phyloP scores from a whole-genome alignment of 1,284 basidiomycete species.

The Cryptococcus sp. region DNA sequence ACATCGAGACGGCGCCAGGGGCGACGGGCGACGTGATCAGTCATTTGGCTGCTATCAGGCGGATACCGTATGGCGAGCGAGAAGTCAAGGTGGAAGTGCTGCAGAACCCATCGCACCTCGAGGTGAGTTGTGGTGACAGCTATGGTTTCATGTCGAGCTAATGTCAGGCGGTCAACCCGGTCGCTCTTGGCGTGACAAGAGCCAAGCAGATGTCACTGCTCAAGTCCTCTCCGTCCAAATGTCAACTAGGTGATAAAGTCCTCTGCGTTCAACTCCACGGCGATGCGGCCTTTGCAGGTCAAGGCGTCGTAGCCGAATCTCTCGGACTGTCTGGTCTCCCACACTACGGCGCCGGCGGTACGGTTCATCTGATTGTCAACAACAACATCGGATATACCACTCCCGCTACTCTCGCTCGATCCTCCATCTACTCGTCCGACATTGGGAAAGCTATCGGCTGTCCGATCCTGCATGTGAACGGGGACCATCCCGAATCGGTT shows the following conservation, averaged over 20 bases:
- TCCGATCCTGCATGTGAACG: conserved; percentile 85
- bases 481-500: conserved; percentile 83
- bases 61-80: conserved; percentile 50
- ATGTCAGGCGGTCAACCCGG: conserved; percentile 68
- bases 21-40: conserved; percentile 79
- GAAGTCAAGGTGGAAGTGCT: conserved; percentile 66
- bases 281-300: conserved; percentile 81
- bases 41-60: conserved; percentile 58
- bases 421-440: conserved; percentile 81
- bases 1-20: conserved; percentile 56
- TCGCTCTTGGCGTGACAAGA: conserved; percentile 80
- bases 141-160: neutral
- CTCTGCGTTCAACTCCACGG: conserved; percentile 86
- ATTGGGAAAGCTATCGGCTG: conserved; percentile 80
- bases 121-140: conserved; percentile 41
- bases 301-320: conserved; percentile 83
- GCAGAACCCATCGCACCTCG: conserved; percentile 83
- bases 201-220: conserved; percentile 84
- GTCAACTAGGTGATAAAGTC: conserved; percentile 73
- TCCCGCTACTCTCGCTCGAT: conserved; percentile 70
- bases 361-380: conserved; percentile 83
- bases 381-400: conserved; percentile 83
- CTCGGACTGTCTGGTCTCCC: conserved; percentile 77
- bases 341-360: conserved; percentile 82
- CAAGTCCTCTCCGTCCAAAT: conserved; percentile 57